Conservation (phyloP, 116 monocot genomes). For the Posidonia oceanica region DNA sequence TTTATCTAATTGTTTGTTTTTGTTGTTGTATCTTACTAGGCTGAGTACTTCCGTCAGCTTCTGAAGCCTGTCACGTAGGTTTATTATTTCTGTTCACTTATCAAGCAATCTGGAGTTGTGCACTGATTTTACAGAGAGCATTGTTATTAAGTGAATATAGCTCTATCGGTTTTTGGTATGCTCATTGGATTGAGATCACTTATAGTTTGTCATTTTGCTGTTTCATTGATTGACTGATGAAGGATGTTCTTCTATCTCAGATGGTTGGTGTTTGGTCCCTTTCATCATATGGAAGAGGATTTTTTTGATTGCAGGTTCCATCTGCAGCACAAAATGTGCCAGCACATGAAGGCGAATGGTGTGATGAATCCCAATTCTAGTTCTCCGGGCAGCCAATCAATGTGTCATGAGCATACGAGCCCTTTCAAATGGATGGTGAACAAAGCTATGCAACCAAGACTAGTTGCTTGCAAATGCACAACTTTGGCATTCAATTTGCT, state of each 20-base stretch:
- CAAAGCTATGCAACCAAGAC: neutral
- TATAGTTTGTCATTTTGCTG: neutral
- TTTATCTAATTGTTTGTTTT: neutral
- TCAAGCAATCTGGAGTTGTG: too few relatives aligned
- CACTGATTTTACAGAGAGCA: neutral
- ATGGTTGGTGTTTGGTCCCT: neutral
- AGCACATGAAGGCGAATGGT: neutral
- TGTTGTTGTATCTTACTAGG: slow-evolving; percentile 13
- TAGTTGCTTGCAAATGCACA: neutral
- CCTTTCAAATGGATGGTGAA: neutral
- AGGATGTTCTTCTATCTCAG: neutral
- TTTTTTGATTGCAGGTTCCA: neutral
- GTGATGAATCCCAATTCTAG: neutral
- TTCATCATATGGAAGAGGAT: neutral
- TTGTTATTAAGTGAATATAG: neutral
- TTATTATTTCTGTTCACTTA: neutral
- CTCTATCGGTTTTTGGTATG: neutral
- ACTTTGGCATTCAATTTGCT: neutral
- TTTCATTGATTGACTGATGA: neutral
- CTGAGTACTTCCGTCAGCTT: slow-evolving; percentile 69
- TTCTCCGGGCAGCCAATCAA: neutral
- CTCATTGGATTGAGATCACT: neutral
- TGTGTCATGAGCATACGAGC: neutral
- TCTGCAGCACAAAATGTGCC: neutral
- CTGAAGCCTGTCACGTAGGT: slow-evolving; percentile 78